Conservation (phyloP, 306 rosid species). For the Gleditsia sinensis region DNA sequence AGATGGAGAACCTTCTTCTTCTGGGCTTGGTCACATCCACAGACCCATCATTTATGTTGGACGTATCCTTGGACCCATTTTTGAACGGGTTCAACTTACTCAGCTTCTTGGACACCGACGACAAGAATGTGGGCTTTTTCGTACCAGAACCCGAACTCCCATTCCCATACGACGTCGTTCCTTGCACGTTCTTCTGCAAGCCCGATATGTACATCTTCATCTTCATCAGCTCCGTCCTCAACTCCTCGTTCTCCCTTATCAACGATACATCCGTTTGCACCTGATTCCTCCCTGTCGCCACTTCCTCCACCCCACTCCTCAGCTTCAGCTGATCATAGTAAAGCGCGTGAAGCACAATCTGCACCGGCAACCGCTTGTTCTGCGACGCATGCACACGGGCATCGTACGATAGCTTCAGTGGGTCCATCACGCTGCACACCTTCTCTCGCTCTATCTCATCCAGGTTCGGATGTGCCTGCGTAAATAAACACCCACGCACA, state of each 20-base stretch:
- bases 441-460: constrained; percentile 89
- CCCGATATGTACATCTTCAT: constrained; percentile 77
- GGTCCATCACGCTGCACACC: constrained; percentile 86
- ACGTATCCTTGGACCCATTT: constrained; percentile 74
- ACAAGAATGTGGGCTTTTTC: constrained; percentile 59
- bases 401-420: constrained; percentile 70
- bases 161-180: constrained; percentile 36
- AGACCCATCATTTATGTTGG: constrained; percentile 48
- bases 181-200: constrained; percentile 36
- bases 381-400: constrained; percentile 92
- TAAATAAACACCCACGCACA: background rate
- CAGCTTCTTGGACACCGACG: constrained; percentile 67
- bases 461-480: constrained; percentile 70
- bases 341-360: constrained; percentile 87
- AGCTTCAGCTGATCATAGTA: constrained; percentile 82
- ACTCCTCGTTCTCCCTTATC: constrained; percentile 72
- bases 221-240: constrained; percentile 62
- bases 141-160: background rate
- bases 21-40: constrained; percentile 70
- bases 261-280: constrained; percentile 64
- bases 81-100: constrained; percentile 83
- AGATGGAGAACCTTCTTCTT: constrained; percentile 83
- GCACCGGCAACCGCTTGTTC: constrained; percentile 82
- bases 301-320: constrained; percentile 54
- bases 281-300: constrained; percentile 42